Base-by-base conservation (phyloP, 2,329 filamentous ascomycete species). In the Falciphora oryzae region DNA sequence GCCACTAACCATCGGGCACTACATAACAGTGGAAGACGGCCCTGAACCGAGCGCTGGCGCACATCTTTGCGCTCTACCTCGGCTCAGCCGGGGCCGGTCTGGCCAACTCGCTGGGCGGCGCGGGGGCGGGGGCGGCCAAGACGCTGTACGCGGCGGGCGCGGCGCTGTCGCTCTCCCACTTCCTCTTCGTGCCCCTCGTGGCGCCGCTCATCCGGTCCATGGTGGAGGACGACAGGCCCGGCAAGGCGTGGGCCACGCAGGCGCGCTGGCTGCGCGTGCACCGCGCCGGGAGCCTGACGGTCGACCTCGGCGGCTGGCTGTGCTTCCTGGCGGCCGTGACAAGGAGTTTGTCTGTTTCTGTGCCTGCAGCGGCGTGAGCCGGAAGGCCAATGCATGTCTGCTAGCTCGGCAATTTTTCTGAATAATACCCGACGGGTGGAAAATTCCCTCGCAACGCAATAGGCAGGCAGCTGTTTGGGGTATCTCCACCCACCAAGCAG, bases 291-390 rank as follows among this genome's bases (percentile, higher is more conserved):
- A 73, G 71, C 8, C 63, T 70, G 13, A 2, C 71, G 11, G 68
- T 69, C 8, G 74, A 75, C 62, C 57, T 75, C n/a, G 72, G 73
- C 4, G 69, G 71, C 1, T 75, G 73, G 73, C 31, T 70, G 4
- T 75, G 71, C 65, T 75, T 75, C 61, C 58, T 74, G 27, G 71
- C 71, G 25, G 67, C 68, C 29, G 61, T 73, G 56, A 69, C 61
- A 56, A 61, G 70, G 63, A 53, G 44, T 4, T 3, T 53, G 44
- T 7, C 44, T 53, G 44, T n/a, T 7, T 29, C 29, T 6, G 29
- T 29, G 29, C 3, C 29, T 29, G 29, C 3, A 29, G 29, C 29
- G 29, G 6, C 29, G 29, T 29, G 29, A 29, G 6, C 3, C 6
- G 3, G 29, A 29, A 6, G 29, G 29, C 3, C 6, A 6, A 29